Evolutionary conservation across 306 rosid genomes (phyloP).

Genomic region (Fragaria iinumae): DNA sequence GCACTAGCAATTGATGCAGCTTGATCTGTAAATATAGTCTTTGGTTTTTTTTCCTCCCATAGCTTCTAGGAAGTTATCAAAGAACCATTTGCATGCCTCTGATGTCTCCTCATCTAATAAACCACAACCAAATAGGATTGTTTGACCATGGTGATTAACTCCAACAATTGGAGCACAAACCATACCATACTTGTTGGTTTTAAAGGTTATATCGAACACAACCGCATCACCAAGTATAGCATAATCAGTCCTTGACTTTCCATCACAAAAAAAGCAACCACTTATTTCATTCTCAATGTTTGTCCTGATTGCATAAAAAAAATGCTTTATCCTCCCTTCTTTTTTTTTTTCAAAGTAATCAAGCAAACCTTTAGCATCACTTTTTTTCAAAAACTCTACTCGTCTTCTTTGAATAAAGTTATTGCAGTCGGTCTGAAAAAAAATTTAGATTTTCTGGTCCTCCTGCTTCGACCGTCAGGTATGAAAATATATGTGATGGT

Average conservation of each 20-base stretch:
- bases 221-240: neutral
- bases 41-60: neutral
- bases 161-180: neutral
- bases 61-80: neutral
- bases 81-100: slow-evolving; percentile 1
- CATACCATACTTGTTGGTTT: neutral
- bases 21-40: neutral
- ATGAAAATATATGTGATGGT: neutral
- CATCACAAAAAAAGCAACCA: neutral
- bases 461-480: neutral
- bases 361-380: neutral
- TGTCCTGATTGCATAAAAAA: neutral
- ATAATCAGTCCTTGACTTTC: neutral
- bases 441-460: neutral
- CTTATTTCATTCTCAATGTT: neutral
- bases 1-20: neutral
- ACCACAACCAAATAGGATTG: neutral
- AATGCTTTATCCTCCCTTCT: neutral
- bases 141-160: neutral
- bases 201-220: neutral
- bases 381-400: too few relatives aligned
- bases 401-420: neutral
- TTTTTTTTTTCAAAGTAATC: neutral
- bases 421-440: neutral
- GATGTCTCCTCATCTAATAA: neutral